Evolutionary conservation across 2,329 filamentous ascomycete genomes (phyloP), one percentile per base, ranked within the genome.

Genomic region (Mycocentrospora acerina): DNA sequence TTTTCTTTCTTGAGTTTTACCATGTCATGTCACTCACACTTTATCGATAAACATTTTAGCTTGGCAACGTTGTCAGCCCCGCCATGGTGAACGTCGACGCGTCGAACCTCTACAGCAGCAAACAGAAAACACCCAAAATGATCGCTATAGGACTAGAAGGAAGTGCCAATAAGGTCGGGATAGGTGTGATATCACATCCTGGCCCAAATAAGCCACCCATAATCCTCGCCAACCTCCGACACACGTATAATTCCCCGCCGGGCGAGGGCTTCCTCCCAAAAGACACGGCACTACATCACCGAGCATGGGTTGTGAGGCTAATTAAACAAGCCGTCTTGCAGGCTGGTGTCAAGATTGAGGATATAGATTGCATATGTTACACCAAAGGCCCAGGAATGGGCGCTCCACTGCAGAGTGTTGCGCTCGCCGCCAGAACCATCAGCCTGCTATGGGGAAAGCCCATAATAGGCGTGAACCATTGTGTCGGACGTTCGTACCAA

Each of bases 331-430:
- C 91, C 4, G 80, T 98, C 47, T 74, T 76, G 40, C 82, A 86
- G 52, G 88, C 91, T 0, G 57, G 60, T 6, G 52, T 70, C 4
- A 62, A 54, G 18, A 47, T 67, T 11, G 60, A 72, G 10, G 85
- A 95, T 62, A 78, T 98, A 30, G 83, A 91, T 68, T 95, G 90
- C 69, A 85, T 98, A 55, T 96, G 90, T 77, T 98, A 91, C 72
- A 98, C 93, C 2, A 86, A 87, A 62, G 93, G 93, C 0, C 93
- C 93, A 0, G 93, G 93, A 0, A 98, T 98, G 93, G 93, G 93
- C 42, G 91, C 89, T 26, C 93, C 93, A 7, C 76, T 98, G 18
- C 86, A 90, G 47, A 83, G 84, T 45, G 89, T 95, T 11, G 91
- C 91, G 22, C 74, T 97, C 24, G 90, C 84, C 1, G 93, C 90